Base-by-base conservation (phyloP, 2,329 filamentous ascomycete species). In the Hypoxylon sp. region DNA sequence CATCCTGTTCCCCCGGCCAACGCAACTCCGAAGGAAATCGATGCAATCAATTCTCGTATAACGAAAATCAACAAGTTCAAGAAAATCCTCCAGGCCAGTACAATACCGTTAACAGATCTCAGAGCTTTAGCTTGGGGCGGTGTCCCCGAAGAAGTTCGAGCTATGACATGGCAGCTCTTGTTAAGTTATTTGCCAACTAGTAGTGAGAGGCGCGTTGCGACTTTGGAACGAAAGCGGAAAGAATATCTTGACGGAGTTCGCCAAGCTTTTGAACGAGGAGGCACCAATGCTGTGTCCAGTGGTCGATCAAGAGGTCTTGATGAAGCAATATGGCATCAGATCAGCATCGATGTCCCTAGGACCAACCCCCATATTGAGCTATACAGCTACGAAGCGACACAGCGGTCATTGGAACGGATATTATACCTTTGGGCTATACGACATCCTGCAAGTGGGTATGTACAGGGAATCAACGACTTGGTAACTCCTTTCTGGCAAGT, bases 41-140 rank as follows among this genome's bases (percentile, higher is more conserved):
- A 98, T 76, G 91, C 90, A 11, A 90, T 97, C 77, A 94, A 92
- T 62, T 92, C 94, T 48, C 90, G 93, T 66, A 96, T 97, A 74
- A 92, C 93, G 5, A 90, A 96, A 69, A 99, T 99, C 78, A 98
- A 99, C 82, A 98, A 98, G 78, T 99, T 99, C 83, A 99, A 99
- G 80, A 92, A 91, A 74, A 93, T 99, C 57, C 85, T 99, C 5
- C 96, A 99, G 81, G 89, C 95, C 21, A 97, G 93, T 43, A 94
- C 93, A 0, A 96, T 99, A 74, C 91, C 93, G 1, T 82, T 98
- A 2, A 84, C 91, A 17, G 95, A 98, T 58, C 85, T 99, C 23
- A 89, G 96, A 69, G 86, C 93, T 63, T 85, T 94, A 32, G 94
- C 96, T 30, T 99, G 97, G 96, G 96, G 94, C 57, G 96, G 96